Conservation (phyloP, 1,139 yeast species). For the Saccharomycopsis hybrid region DNA sequence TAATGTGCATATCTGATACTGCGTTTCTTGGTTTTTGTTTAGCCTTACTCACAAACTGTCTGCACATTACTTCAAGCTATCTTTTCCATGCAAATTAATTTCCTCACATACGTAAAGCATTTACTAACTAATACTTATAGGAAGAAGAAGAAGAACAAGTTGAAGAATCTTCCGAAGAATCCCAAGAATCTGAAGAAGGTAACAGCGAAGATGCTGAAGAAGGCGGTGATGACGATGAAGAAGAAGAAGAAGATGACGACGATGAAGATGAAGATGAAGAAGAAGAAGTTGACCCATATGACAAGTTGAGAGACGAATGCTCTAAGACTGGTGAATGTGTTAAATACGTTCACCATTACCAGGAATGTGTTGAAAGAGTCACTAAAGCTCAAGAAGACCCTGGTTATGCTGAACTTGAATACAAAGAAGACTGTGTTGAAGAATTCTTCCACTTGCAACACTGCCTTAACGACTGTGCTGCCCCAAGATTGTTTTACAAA, state of each 20-base stretch:
- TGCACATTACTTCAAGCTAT: too few relatives aligned
- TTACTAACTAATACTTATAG: too few relatives aligned
- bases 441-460: constrained; percentile 97
- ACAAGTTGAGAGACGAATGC: constrained; percentile 61
- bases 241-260: constrained; percentile 63
- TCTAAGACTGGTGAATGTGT: constrained; percentile 62
- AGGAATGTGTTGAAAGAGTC: constrained; percentile 93
- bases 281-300: constrained; percentile 63
- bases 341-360: constrained; percentile 79
- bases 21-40: too few relatives aligned
- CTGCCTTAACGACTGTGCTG: constrained; percentile 87
- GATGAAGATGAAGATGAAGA: constrained; percentile 79
- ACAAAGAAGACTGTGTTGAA: constrained; percentile 96
- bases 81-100: too few relatives aligned
- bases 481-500: constrained; percentile 83
- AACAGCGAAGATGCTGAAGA: constrained; percentile 57
- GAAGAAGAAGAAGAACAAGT: constrained; percentile 17
- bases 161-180: constrained; percentile 3
- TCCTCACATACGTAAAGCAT: too few relatives aligned
- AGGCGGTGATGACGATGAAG: constrained; percentile 45
- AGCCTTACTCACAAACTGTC: too few relatives aligned
- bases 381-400: constrained; percentile 78
- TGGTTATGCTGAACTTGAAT: constrained; percentile 68
- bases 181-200: constrained; percentile 26
- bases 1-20: too few relatives aligned